Conservation (phyloP, 768 basidiomycete species). For the Lactarius pseudohatsudake region DNA sequence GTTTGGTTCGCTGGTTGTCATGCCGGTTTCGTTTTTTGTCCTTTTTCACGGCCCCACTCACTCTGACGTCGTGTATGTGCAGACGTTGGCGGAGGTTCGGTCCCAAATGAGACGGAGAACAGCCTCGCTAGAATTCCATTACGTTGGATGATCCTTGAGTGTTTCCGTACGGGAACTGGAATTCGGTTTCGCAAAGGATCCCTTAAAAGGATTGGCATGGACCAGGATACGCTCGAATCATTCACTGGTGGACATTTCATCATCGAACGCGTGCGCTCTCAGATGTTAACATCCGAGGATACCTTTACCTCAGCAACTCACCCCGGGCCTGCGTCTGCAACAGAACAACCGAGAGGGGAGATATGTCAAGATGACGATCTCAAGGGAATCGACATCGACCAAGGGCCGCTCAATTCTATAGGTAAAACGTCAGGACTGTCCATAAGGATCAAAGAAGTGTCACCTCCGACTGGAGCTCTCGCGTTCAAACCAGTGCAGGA, state of each 20-base stretch:
- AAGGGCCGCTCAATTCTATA: neutral
- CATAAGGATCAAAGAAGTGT: neutral
- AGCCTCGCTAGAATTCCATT: slow-evolving; percentile 69
- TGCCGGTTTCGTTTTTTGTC: slow-evolving; percentile 47
- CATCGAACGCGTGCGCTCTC: neutral
- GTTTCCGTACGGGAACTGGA: slow-evolving; percentile 47
- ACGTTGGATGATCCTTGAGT: slow-evolving; percentile 56
- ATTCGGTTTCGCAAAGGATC: slow-evolving; percentile 39
- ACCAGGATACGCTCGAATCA: slow-evolving; percentile 34
- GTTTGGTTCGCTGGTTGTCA: slow-evolving; percentile 83
- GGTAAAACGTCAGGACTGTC: neutral
- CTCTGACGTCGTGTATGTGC: slow-evolving; percentile 5
- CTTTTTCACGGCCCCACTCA: neutral
- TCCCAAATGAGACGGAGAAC: slow-evolving; percentile 53
- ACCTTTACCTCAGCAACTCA: neutral
- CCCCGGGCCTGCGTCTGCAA: neutral
- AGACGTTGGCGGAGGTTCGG: slow-evolving; percentile 81
- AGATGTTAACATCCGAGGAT: neutral
- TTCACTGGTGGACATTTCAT: neutral
- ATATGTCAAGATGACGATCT: neutral
- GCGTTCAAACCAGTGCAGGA: slow-evolving; percentile 54
- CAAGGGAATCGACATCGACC: neutral
- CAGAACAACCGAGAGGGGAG: neutral
- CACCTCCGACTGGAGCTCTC: slow-evolving; percentile 24
- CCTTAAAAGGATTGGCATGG: slow-evolving; percentile 36